Base-by-base conservation (phyloP, 805 yeast genomes). In the Lipomyces orientalis region DNA sequence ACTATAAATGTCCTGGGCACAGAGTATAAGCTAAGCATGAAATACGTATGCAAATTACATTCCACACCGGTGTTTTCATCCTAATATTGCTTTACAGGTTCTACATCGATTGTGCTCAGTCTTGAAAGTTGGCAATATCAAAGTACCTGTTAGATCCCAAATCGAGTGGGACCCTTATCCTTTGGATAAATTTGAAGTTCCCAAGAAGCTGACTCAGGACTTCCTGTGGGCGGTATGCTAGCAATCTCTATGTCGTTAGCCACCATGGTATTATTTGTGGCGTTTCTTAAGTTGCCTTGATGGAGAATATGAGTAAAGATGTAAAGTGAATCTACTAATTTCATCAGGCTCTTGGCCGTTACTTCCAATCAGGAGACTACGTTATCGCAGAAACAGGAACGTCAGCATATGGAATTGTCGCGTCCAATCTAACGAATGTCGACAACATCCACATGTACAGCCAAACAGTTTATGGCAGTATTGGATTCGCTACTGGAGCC, bases 341-440 rank as follows among this genome's bases (percentile, higher is more conserved):
- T 34, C 14, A 8, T 39, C 46, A 39, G 46, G 46, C 46, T 39
- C 46, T 39, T 39, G 46, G 46, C 14, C n/a, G 46, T 16, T 84
- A 86, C 83, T 81, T 88, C 64, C 79, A 79, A 71, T 84, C 83
- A 63, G 86, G 87, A 19, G 91, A 87, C 76, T 79, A 86, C 31
- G 79, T 87, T 14, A 83, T 87, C 54, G 83, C 88, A 12, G 91
- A 87, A 74, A 86, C 89, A 57, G 90, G 91, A 71, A 86, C 91
- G 9, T 85, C 89, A 6, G 82, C 89, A 2, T 87, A 87, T 71
- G 88, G 90, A 60, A 81, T 86, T 35, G 88, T 16, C 76, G 78
- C 66, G 85, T 87, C 79, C 90, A 90, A 7, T 79, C 80, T 56
- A 76, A 79, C 87, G 58, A 39, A 39, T 39, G 14, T n/a, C n/a